Evolutionary conservation across 805 yeast species (phyloP), one percentile per base, ranked within the genome.

Genomic region (Kurtzmaniella fragi): DNA sequence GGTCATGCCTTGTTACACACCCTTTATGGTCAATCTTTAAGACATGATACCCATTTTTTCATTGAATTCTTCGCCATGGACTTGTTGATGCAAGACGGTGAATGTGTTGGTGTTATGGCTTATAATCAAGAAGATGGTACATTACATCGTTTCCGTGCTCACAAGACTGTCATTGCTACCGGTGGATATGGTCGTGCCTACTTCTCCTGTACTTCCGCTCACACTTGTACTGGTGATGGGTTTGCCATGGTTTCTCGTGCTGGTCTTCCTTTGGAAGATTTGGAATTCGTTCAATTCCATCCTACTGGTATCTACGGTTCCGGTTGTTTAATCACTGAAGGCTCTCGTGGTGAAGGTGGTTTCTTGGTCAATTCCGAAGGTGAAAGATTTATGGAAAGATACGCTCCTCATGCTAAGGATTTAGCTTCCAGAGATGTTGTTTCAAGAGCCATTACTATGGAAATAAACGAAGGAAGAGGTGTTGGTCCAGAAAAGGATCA

Each of bases 271-370:
- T 77, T 91, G 59, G 95, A 91, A 72, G 99, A 91, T 71, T 74
- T 91, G 69, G 99, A 91, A 73, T 91, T 91, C 61, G 90, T 91
- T 46, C 99, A 91, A 73, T 91, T 91, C 88, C 99, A 91, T 70
- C 99, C 99, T 41, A 89, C 98, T 17, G 99, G 99, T 78, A 93
- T 91, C 68, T 91, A 91, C 67, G 99, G 99, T 44, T 88, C 98
- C 31, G 99, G 99, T 49, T 93, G 98, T 76, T 74, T 91, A 73
- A 93, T 93, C 65, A 93, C 99, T 41, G 99, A 93, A 72, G 99
- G 99, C 73, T 95, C 97, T 52, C 85, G 99, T 77, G 99, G 99
- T 78, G 99, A 93, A 76, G 99, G 99, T 80, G 99, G 99, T 49
- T 93, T 79, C 78, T 75, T 91, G 64, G 77, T 91, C 48, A 91